Evolutionary conservation across 192 early-diverging fungal species (phyloP), one percentile per base, ranked within the genome.

Genomic region (Coemansia erecta): DNA sequence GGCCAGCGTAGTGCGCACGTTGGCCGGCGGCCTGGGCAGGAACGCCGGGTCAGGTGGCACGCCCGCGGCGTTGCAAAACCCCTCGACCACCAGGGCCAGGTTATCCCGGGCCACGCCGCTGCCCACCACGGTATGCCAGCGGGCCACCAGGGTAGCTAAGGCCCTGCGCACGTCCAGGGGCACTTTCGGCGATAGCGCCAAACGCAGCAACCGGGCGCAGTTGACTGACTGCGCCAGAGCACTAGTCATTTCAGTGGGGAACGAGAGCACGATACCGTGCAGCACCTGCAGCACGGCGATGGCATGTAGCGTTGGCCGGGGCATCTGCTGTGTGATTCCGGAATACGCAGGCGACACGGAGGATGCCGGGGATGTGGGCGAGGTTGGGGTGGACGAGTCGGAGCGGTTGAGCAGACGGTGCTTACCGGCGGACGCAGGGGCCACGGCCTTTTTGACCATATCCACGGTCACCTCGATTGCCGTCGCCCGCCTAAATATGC

Each of bases 81-180:
- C 22, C 28, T 74, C 72, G 0, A 74, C 72, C 1, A 74, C 35
- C 1, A 53, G 26, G 10, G n/a, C 49, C 62, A 74, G 18, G 13
- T 51, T 40, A 9, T 44, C 43, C 18, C 14, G 43, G 9, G 66
- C 51, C 4, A 33, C 39, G 8, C 21, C 37, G 12, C 24, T 39
- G 1, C 22, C 33, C 3, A 73, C 22, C 15, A 68, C 10, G 8
- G 58, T 13, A 43, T 62, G 61, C 72, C 72, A 74, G 15, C 66
- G 66, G 4, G 56, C 46, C 7, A 40, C 62, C 35, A 74, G 21
- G 2, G 66, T 42, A 3, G 57, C 53, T 3, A 68, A 18, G 0
- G 48, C 58, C 62, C 63, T 47, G 13, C 72, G 65, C 7, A 74
- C n/a, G 17, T 68, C 58, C 19, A 64, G 10, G 0, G 61, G 72